Evolutionary conservation across 164 flowering plant genomes (phyloP), one percentile per base, ranked within the genome.

Genomic region (Litsea cubeba): DNA sequence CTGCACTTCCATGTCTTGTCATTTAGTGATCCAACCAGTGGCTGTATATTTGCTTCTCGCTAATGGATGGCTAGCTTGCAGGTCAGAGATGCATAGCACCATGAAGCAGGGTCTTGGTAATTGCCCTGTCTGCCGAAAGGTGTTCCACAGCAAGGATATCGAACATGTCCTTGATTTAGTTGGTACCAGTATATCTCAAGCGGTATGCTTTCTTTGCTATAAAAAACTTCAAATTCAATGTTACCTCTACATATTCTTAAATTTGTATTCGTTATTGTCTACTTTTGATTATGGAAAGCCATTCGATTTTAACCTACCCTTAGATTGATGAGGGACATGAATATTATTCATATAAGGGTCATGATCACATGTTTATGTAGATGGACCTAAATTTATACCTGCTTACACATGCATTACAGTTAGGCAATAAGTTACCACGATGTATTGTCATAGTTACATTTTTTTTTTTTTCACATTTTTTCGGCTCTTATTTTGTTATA

Each of bases 91-190:
- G 65, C 65, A 12, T 57, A 82, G 79, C 75, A 69, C 51, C 32
- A 50, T 58, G 73, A 85, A 79, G 70, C 79, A 71, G 74, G 81
- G 74, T 50, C 75, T 63, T 64, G 93, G 91, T 69, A 84, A 74
- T 68, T 94, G 98, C 73, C 98, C 98, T 32, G 92, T 94, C 12
- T 94, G 97, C 77, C 93, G 98, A 22, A 88, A 84, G 78, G 85
- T 79, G 60, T 92, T 94, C 77, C 85, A 83, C 62, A 76, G 87
- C 69, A 85, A 82, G 83, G 98, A 94, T 77, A 78, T 94, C 24
- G 93, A 92, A 74, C 97, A 92, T 76, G 96, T 92, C 77, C 89
- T 88, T 72, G 81, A 83, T 77, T 81, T 91, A 82, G 84, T 87
- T 73, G 86, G 81, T 30, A 51, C 83, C 72, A 75, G 72, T 79